Evolutionary conservation across 176 grass and related monocot genomes (phyloP), one percentile per base, ranked within the genome.

Genomic region (Metroxylon sagu): DNA sequence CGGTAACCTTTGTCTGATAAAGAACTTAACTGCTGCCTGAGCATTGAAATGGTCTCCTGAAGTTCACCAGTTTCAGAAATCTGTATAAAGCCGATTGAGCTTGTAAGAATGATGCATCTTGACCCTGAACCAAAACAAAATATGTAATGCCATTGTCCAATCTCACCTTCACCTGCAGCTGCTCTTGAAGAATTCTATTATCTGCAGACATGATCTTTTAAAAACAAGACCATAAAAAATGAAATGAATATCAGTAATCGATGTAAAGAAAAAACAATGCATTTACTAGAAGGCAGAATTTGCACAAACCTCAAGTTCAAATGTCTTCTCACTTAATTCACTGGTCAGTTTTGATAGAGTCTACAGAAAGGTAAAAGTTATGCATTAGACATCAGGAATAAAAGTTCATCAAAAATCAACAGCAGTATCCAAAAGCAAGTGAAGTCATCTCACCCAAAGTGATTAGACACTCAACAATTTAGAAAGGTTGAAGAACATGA

Each of bases 131-230:
- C 60, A 54, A 76, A 65, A 55, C 50, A 26, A 83, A 35, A 69
- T 39, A 48, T 62, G 31, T 53, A 48, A 53, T 35, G 60, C 29
- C 25, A 49, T 29, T 28, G 1, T 25, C 60, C 58, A 50, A 52
- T 63, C 76, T 71, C 59, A 91, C 92, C 92, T 97, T 97, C 64
- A 73, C 62, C 74, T 91, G 87, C 26, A 97, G 72, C 62, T 97
- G 92, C 52, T 97, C 87, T 82, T 97, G 92, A 73, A 97, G 92
- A 77, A 97, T 79, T 73, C 87, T 91, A 79, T 97, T 97, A 76
- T 97, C 92, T 26, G 92, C 92, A 71, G 92, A 91, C 83, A 91
- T 97, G 59, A 97, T 97, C 92, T 97, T 61, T 17, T 75, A 4
- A 90, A 77, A 61, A 5, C 54, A 79, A 29, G 5, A 16, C 54